Evolutionary conservation across 768 basidiomycete species (phyloP).

Genomic region (Mrakia frigida): DNA sequence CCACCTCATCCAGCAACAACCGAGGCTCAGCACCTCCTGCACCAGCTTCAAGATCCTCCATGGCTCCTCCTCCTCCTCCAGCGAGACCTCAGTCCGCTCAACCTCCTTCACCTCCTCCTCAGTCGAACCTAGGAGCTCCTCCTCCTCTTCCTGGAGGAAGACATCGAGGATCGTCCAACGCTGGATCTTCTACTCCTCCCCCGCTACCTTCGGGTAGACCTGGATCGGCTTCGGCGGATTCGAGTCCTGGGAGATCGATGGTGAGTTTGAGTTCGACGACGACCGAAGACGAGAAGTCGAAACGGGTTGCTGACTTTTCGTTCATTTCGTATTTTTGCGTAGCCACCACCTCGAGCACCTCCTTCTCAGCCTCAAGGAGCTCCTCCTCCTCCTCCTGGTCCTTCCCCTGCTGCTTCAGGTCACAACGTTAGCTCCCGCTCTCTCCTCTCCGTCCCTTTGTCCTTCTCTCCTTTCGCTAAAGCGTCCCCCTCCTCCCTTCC

Average conservation of each 20-base stretch:
- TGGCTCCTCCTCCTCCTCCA: conserved; percentile 28
- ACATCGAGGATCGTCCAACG: conserved; percentile 3
- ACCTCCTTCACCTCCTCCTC: conserved; percentile 10
- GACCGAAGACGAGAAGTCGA: neutral
- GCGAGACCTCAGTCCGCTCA: conserved; percentile 12
- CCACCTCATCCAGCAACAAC: neutral
- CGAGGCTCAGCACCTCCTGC: conserved; percentile 37
- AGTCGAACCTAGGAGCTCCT: neutral
- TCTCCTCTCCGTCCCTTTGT: neutral
- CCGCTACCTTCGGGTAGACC: conserved; percentile 17
- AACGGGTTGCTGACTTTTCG: neutral
- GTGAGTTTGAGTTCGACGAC: neutral
- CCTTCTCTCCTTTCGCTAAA: neutral
- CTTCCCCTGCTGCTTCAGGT: conserved; percentile 8
- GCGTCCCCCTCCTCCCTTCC: neutral
- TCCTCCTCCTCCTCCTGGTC: conserved; percentile 20
- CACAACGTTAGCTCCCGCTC: neutral
- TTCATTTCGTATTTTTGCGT: neutral
- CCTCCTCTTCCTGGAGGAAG: conserved; percentile 32
- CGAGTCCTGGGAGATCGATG: conserved; percentile 4
- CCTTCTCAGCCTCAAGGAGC: conserved; percentile 6
- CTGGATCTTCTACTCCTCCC: neutral
- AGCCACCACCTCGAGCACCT: conserved; percentile 26
- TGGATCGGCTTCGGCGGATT: neutral
- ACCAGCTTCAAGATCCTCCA: conserved; percentile 40